Evolutionary conservation across 768 basidiomycete species (phyloP).

Genomic region (Tulasnella sp.): DNA sequence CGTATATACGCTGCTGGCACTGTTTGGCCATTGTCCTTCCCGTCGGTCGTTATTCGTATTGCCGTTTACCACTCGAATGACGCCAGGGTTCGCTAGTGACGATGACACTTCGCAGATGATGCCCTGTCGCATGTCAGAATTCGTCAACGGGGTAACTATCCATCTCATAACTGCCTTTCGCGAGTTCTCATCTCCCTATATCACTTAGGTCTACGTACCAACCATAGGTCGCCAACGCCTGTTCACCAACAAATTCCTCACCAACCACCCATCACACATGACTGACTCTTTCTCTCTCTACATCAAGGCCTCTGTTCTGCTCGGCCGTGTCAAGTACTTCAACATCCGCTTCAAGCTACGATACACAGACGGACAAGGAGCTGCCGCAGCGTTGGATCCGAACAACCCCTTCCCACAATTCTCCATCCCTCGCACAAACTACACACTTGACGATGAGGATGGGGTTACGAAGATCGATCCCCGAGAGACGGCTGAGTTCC

Average conservation of each 20-base stretch:
- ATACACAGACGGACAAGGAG: conserved; percentile 5
- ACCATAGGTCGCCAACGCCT: conserved; percentile 45
- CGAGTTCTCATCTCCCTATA: not conserved
- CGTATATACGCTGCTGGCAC: not conserved
- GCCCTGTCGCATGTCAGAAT: conserved; percentile 8
- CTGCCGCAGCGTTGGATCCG: not conserved
- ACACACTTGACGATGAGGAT: not conserved
- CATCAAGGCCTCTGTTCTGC: conserved; percentile 52
- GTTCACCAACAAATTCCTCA: conserved; percentile 45
- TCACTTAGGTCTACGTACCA: not conserved
- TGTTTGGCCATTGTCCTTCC: conserved; percentile 1
- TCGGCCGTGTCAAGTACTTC: conserved; percentile 31
- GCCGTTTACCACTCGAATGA: not conserved
- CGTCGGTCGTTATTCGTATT: not conserved
- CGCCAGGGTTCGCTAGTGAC: not conserved
- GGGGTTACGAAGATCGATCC: conserved; percentile 7
- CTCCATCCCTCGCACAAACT: not conserved
- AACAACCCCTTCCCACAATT: not conserved
- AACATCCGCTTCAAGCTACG: conserved; percentile 10
- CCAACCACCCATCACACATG: conserved; percentile 45
- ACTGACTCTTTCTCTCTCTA: conserved; percentile 62
- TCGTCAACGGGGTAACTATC: not conserved
- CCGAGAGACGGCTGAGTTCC: conserved; percentile 15
- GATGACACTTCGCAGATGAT: conserved; percentile 11
- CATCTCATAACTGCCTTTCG: not conserved